Conservation (phyloP, 129 eudicot genomes). For the Pittosporum tobira region DNA sequence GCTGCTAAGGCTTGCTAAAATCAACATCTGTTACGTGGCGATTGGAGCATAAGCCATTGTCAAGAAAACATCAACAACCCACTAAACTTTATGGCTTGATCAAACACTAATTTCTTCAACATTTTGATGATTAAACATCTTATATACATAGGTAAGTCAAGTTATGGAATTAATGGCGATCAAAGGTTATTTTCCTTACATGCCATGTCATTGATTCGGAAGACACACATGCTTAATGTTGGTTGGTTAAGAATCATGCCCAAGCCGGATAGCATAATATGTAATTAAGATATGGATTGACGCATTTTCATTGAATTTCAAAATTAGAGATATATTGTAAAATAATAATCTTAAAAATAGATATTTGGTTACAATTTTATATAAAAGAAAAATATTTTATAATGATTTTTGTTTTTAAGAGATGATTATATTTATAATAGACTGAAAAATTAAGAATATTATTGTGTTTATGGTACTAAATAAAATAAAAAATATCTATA, state of each 20-base stretch:
- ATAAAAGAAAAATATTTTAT: too few species aligned
- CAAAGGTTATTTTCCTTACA: too few species aligned
- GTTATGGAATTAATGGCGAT: conserved; percentile 20
- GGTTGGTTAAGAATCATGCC: conserved; percentile 14
- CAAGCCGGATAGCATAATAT: conserved; percentile 5
- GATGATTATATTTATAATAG: too few species aligned
- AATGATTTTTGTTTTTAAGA: too few species aligned
- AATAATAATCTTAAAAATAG: too few species aligned
- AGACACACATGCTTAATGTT: conserved; percentile 10
- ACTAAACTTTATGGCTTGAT: conserved; percentile 28
- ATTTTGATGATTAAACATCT: conserved; percentile 13
- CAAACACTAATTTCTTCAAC: conserved; percentile 7
- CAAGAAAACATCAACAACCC: conserved; percentile 46
- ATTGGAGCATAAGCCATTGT: conserved; percentile 34
- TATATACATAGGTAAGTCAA: conserved; percentile 21
- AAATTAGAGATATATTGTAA: too few species aligned
- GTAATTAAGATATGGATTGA: background rate
- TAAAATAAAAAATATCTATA: too few species aligned
- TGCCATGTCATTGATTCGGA: conserved; percentile 13
- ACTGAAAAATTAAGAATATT: too few species aligned
- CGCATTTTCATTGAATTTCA: too few species aligned
- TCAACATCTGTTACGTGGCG: conserved; percentile 19
- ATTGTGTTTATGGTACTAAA: too few species aligned
- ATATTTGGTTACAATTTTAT: too few species aligned
- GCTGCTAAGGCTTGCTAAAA: conserved; percentile 5